Base-by-base conservation (phyloP, 2,329 filamentous ascomycete species). In the Ilyonectria destructans region DNA sequence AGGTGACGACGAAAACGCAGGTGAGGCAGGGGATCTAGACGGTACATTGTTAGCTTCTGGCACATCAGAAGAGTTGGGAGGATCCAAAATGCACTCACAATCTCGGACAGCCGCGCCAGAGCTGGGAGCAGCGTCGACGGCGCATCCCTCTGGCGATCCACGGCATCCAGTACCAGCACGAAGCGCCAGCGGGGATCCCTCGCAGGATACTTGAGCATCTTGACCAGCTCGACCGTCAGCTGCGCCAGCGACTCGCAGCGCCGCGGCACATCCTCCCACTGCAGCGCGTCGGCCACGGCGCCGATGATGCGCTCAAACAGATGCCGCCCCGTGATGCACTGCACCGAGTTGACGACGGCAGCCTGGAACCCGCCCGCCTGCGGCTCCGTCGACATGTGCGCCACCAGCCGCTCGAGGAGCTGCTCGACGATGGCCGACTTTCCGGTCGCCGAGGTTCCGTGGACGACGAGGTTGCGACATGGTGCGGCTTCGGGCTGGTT, bases 371-470 rank as follows among this genome's bases (percentile, higher is more conserved):
- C 82, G 54, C 68, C 69, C 10, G 70, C 62, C 4, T 71, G 48
- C 13, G 59, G 12, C 12, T 73, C 69, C n/a, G 55, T 56, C 26
- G 62, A 65, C 21, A 68, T 54, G 45, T 69, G 66, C 35, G 73
- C 59, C 29, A 72, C 71, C 10, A 82, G 64, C 9, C 69, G 58
- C 26, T 66, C 64, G 43, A 83, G 75, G 23, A 82, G 86, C 3
- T 87, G 85, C 64, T 86, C 85, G 4, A 92, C 85, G 58, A 97
- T 87, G 55, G 89, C 88, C 35, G 90, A 93, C 83, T 98, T 98
- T 46, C 95, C 96, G 0, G 95, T 97, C 2, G 94, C 92, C 76
- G 95, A 91, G 33, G 95, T 89, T 58, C 96, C 96, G 80, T 98
- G 91, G 56, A 97, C 81, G 23, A 98, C 90, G 12, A 98, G 80